phyloP scores from a whole-genome alignment of 345 rosid genomes.

The Gossypium turneri region DNA sequence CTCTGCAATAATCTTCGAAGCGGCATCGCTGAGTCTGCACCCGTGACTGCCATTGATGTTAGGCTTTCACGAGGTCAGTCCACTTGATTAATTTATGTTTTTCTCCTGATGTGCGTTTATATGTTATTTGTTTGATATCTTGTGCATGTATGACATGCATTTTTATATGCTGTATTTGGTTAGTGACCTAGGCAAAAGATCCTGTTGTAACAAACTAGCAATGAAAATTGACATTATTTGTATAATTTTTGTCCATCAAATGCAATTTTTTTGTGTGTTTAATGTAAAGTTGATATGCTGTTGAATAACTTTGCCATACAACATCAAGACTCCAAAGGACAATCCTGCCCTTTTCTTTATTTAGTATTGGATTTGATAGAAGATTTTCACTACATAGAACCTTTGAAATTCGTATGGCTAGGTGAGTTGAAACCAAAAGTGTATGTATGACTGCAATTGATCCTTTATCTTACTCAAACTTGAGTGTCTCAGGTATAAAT shows the following conservation, averaged over 20 bases:
- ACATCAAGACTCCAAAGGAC: no score
- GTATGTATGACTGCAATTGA: no score
- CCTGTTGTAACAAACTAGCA: constrained; percentile 9
- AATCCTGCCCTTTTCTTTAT: no score
- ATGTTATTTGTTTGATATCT: neutral
- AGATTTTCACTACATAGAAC: neutral
- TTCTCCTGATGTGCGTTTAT: neutral
- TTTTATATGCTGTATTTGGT: neutral
- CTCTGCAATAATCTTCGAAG: neutral
- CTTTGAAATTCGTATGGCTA: neutral
- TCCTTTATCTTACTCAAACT: no score
- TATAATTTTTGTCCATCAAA: neutral
- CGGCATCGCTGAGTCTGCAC: neutral
- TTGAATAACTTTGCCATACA: no score
- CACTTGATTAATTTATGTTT: neutral
- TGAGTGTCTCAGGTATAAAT: no score
- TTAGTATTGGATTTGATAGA: neutral
- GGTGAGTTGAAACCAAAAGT: no score
- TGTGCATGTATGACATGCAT: constrained; percentile 2
- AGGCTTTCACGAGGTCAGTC: neutral
- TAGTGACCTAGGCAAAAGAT: neutral
- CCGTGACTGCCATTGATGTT: neutral
- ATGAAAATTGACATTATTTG: neutral
- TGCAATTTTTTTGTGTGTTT: neutral
- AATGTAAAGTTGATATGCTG: neutral